Conservation (phyloP, 495 filamentous ascomycete species). For the Penicillium flavigenum region DNA sequence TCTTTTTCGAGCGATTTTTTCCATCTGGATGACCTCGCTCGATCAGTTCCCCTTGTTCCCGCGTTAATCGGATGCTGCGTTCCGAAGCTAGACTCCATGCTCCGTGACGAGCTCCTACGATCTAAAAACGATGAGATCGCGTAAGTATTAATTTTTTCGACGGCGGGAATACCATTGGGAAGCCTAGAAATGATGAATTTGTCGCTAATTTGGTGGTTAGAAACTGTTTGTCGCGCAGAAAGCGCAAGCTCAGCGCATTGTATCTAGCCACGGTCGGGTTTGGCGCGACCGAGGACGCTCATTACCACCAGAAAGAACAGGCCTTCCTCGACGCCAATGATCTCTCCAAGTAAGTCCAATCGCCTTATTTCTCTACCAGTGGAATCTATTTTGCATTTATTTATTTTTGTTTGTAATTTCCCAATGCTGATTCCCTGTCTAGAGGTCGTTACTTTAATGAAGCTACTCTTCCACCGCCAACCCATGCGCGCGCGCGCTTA, state of each 20-base stretch:
- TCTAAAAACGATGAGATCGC: slow-evolving; percentile 63
- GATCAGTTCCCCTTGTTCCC: slow-evolving; percentile 46
- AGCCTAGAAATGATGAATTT: slow-evolving; percentile 13
- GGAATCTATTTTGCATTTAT: slow-evolving; percentile 14
- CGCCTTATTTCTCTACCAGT: slow-evolving; percentile 14
- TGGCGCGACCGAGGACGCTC: slow-evolving; percentile 57
- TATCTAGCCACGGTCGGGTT: slow-evolving; percentile 58
- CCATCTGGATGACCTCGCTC: slow-evolving; percentile 52
- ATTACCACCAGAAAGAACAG: slow-evolving; percentile 50
- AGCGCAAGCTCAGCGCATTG: slow-evolving; percentile 80
- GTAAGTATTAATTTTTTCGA: slow-evolving; percentile 50
- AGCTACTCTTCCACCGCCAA: slow-evolving; percentile 61
- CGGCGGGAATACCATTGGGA: slow-evolving; percentile 17
- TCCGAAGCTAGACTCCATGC: slow-evolving; percentile 53
- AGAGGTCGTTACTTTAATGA: slow-evolving; percentile 74
- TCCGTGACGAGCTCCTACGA: slow-evolving; percentile 57
- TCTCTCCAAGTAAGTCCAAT: slow-evolving; percentile 67
- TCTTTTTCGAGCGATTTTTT: slow-evolving; percentile 50
- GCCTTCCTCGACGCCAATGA: slow-evolving; percentile 73
- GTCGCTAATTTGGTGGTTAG: slow-evolving; percentile 51
- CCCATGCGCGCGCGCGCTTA: slow-evolving; percentile 39
- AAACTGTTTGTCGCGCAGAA: slow-evolving; percentile 72
- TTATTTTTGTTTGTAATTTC: slow-evolving; percentile 19
- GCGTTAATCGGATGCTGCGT: slow-evolving; percentile 61
- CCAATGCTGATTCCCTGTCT: slow-evolving; percentile 32